Evolutionary conservation across 139 green algal species (phyloP), one percentile per base, ranked within the genome.

Genomic region (Closterium sp.): DNA sequence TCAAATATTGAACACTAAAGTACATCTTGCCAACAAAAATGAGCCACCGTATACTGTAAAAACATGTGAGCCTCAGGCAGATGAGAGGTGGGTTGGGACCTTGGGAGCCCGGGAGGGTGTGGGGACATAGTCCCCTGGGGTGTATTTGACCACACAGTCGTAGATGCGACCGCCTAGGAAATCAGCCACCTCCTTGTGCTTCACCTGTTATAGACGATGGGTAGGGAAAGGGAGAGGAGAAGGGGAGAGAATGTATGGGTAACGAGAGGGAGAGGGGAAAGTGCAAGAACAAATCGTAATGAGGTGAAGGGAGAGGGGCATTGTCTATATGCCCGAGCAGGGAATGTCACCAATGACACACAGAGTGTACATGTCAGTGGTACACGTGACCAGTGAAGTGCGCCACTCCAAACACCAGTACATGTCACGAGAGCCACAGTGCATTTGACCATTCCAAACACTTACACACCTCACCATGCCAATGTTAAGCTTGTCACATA

Each of bases 91-190:
- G 11, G 62, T 79, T 79, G 62, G 62, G 17, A 79, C 62, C 19
- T 79, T 79, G 62, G 62, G 62, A 4, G 4, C 62, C 5, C 62
- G 62, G 17, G 62, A 79, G 62, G 62, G 62, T 2, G 62, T 79
- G 13, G 62, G 62, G 62, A 79, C 62, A 79, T 79, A 79, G 62
- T 79, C 62, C 2, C 62, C 62, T 27, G 62, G 62, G 62, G 90
- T 97, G 97, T 45, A 98, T 86, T 96, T 97, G 92, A 96, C 97
- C 0, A 99, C 97, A 88, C 95, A 97, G 89, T 98, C 97, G 70
- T 98, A 98, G 91, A 99, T 70, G 0, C 96, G 89, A 31, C 97
- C 97, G 2, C 93, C 91, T 9, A 99, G 95, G 27, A 92, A 95
- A 6, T 94, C 45, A 24, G 97, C 97, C 4, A 99, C 97, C 93